Conservation (phyloP, 495 filamentous ascomycete species). For the Penicillium pancosmium region DNA sequence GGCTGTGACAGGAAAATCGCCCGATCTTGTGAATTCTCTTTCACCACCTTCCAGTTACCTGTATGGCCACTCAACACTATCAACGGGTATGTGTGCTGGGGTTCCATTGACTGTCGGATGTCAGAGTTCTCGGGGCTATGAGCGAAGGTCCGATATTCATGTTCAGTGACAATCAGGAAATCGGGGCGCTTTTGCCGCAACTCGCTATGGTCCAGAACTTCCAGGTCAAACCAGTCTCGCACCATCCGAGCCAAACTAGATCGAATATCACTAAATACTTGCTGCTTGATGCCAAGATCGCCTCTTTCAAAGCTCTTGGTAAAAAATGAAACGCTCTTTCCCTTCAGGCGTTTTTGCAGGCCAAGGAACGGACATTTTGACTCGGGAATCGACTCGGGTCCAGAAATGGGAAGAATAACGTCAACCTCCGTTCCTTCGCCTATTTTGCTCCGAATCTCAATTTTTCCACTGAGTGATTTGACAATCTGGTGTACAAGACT, state of each 20-base stretch:
- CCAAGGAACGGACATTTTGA: conserved; percentile 5
- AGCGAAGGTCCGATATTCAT: conserved; percentile 21
- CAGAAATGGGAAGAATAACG: conserved; percentile 35
- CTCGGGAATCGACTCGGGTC: conserved; percentile 1
- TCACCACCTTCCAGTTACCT: conserved; percentile 23
- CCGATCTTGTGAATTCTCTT: conserved; percentile 17
- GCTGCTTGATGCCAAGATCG: conserved; percentile 15
- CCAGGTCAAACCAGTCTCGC: conserved; percentile 36
- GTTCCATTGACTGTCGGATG: conserved; percentile 13
- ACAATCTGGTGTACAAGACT: conserved; percentile 70
- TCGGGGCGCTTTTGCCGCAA: conserved; percentile 15
- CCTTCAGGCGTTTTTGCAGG: conserved; percentile 20
- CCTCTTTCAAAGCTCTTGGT: conserved; percentile 19
- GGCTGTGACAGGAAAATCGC: conserved; percentile 29
- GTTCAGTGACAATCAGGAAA: conserved; percentile 27
- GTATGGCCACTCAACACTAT: conserved; percentile 26
- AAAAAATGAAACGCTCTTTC: conserved; percentile 30
- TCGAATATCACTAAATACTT: conserved; percentile 21
- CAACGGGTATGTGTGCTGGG: conserved; percentile 15
- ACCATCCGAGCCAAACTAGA: conserved; percentile 25
- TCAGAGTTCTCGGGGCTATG: conserved; percentile 11
- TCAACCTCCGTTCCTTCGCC: conserved; percentile 62
- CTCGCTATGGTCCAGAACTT: conserved; percentile 34
- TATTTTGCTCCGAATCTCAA: conserved; percentile 59
- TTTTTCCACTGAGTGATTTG: conserved; percentile 57